Evolutionary conservation across 2,329 filamentous ascomycete species (phyloP), one percentile per base, ranked within the genome.

Genomic region (Dactylella cylindrospora): DNA sequence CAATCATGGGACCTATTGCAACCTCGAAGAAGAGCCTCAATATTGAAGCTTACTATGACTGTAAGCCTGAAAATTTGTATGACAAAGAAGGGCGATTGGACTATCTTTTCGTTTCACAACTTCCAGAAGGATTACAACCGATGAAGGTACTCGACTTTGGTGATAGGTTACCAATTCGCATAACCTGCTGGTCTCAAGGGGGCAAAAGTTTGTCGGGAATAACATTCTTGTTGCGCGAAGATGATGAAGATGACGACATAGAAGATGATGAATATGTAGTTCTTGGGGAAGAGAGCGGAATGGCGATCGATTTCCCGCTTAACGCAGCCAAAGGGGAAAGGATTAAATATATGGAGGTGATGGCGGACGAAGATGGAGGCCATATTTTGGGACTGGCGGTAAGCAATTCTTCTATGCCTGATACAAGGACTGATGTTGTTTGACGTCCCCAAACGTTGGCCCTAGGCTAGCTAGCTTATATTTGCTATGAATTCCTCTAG

Each of bases 271-370:
- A 41, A 29, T 33, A 43, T n/a, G 41, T 25, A 28, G 26, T 41
- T 15, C 13, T 51, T 2, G 47, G 47, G 3, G 9, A 22, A 10
- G 39, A 53, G 19, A 2, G 1, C 6, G 36, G 19, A 2, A 13
- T 35, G 6, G 20, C 47, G 1, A 35, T 51, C 25, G 47, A 51
- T 17, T 51, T 51, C 20, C 32, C 47, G 17, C 9, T 51, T 12
- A 51, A 51, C 10, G 2, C 47, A 1, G 19, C 1, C 2, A 12
- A 3, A 7, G 26, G 19, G 8, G 47, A 51, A 15, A 32, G 47
- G 13, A 32, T 51, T 7, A 20, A n/a, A 19, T 51, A 25, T 35
- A 13, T 51, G 2, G 36, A 51, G 6, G 6, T 51, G 15, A 25
- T 15, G 12, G 9, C 22, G n/a, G 28, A 28, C 2, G 2, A 2